Evolutionary conservation across 495 filamentous ascomycete species (phyloP).

Genomic region (Talaromyces trachyspermus): DNA sequence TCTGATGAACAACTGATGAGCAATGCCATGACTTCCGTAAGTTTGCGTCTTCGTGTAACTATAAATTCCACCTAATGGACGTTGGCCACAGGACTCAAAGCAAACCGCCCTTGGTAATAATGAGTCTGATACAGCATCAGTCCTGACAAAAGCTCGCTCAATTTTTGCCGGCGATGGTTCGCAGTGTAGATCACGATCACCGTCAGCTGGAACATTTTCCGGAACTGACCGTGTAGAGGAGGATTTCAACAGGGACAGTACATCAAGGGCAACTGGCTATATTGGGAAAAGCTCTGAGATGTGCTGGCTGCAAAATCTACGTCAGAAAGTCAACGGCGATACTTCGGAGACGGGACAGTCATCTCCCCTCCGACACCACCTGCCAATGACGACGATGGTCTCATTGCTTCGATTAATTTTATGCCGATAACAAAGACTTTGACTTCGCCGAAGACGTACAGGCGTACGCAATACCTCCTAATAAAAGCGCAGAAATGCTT

Average conservation of each 20-base stretch:
- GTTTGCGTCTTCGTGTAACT: conserved; percentile 5
- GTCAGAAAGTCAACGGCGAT: conserved; percentile 26
- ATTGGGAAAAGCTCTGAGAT: conserved; percentile 56
- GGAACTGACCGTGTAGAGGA: conserved; percentile 49
- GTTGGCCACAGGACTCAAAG: conserved; percentile 18
- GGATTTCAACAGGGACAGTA: conserved; percentile 49
- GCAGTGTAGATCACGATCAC: conserved; percentile 17
- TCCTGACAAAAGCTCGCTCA: conserved; percentile 10
- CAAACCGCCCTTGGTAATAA: conserved; percentile 15
- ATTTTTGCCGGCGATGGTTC: conserved; percentile 13
- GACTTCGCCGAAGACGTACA: conserved; percentile 38
- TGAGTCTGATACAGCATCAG: conserved; percentile 11
- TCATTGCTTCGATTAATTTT: conserved; percentile 34
- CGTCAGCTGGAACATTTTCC: conserved; percentile 39
- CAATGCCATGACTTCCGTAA: conserved; percentile 27
- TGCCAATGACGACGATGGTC: conserved; percentile 19
- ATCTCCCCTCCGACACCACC: conserved; percentile 22
- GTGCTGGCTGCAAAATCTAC: conserved; percentile 47
- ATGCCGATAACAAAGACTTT: conserved; percentile 46
- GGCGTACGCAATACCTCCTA: conserved; percentile 41
- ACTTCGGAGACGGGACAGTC: conserved; percentile 16
- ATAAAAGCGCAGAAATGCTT: conserved; percentile 44
- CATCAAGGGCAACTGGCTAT: conserved; percentile 42
- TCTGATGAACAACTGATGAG: conserved; percentile 35
- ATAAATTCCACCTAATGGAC: not conserved